Evolutionary conservation across 371 early-diverging fungal genomes (phyloP).

Genomic region (Mucor plumbeus): DNA sequence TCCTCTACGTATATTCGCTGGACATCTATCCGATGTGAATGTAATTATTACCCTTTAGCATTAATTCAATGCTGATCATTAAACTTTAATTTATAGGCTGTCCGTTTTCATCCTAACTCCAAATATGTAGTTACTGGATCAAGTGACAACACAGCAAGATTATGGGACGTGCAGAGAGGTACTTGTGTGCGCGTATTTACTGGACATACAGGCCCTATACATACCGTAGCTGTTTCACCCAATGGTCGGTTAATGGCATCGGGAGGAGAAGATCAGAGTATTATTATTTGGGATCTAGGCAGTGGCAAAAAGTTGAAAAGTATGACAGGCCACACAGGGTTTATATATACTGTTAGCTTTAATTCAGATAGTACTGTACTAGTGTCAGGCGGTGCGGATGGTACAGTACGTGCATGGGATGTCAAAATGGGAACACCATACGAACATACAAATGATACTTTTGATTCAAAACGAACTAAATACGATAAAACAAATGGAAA

Average conservation of each 20-base stretch:
- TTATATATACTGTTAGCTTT: conserved; percentile 91
- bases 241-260: conserved; percentile 95
- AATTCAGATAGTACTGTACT: conserved; percentile 85
- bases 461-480: conserved; percentile 41
- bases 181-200: conserved; percentile 93
- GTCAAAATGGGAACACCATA: conserved; percentile 66
- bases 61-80: background rate
- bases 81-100: conserved; percentile 52
- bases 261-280: conserved; percentile 86
- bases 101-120: conserved; percentile 98
- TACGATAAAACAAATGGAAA: conserved; percentile 35
- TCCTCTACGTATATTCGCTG: conserved; percentile 97
- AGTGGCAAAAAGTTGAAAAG: conserved; percentile 82
- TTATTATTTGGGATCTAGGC: conserved; percentile 98
- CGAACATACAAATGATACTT: conserved; percentile 9
- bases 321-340: conserved; percentile 86
- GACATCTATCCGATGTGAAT: conserved; percentile 98
- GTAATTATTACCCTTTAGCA: conserved; percentile 48
- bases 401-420: conserved; percentile 96
- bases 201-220: conserved; percentile 90
- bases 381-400: conserved; percentile 91
- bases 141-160: conserved; percentile 91
- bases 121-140: conserved; percentile 97
- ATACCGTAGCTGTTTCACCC: conserved; percentile 91
- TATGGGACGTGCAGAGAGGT: conserved; percentile 97